Percentiles rank a stretch among this genome's conserved stretches.
These are phyloP conservation scores for Tolypocladium guangdongense DNA, from an alignment of 2,329 filamentous ascomycete genomes.

Conservation along the genomic window DNA sequence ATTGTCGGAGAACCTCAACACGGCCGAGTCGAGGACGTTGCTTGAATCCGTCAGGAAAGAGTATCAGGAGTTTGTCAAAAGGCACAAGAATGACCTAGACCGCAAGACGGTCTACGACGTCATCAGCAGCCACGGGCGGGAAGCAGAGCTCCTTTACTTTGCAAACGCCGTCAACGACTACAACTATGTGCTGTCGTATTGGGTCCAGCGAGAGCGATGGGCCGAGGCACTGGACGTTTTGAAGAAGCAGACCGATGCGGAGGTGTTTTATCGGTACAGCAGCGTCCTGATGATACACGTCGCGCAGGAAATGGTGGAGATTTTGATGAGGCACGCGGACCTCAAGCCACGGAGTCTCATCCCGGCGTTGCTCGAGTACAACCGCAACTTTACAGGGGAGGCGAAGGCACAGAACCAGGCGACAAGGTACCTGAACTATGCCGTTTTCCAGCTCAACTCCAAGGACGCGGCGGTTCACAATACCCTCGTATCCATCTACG, in stretches of 20 bases:
- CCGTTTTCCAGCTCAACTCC: conserved; percentile 76
- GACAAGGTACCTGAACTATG: conserved; percentile 83
- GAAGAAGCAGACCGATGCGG: conserved; percentile 83
- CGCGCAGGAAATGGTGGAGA: conserved; percentile 79
- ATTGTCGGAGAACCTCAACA: conserved; percentile 59
- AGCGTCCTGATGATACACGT: conserved; percentile 91
- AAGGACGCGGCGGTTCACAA: conserved; percentile 87
- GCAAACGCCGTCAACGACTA: conserved; percentile 83
- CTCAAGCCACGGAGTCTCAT: conserved; percentile 82
- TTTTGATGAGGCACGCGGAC: conserved; percentile 82
- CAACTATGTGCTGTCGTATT: conserved; percentile 91
- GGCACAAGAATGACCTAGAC: conserved; percentile 80
- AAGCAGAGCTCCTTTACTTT: conserved; percentile 86
- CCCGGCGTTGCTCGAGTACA: conserved; percentile 88
- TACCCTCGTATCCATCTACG: conserved; percentile 91
- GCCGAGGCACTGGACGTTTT: conserved; percentile 74
- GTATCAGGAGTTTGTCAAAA: conserved; percentile 78
- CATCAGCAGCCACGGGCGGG: conserved; percentile 87
- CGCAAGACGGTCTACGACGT: conserved; percentile 90
- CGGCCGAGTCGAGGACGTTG: conserved; percentile 60
- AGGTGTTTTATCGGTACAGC: conserved; percentile 94
- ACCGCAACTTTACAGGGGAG: conserved; percentile 57
- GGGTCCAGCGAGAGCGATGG: conserved; percentile 94
- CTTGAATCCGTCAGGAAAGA: conserved; percentile 62
- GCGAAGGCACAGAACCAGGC: conserved; percentile 75